Base-by-base conservation (phyloP, 2,329 filamentous ascomycete species). In the Pseudogymnoascus sp. region DNA sequence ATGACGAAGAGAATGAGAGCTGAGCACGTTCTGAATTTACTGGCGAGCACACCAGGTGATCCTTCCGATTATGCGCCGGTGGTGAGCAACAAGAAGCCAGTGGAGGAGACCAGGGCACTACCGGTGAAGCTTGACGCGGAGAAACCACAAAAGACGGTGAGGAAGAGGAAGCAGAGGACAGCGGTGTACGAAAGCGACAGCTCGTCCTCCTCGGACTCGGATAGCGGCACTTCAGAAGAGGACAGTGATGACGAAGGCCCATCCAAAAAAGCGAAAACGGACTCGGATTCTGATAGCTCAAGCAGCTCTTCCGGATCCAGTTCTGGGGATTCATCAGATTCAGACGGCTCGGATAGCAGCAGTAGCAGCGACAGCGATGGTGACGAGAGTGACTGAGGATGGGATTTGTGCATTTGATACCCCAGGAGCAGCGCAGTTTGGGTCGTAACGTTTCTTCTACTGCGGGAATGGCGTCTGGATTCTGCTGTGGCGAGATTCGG, bases 1-100 rank as follows among this genome's bases (percentile, higher is more conserved):
- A 77, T 86, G 61, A 78, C 85, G 53, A 87, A 85, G 77, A 82
- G 85, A 62, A 85, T 87, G 78, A 82, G 85, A 33, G 82, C 84
- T 7, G 84, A 88, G 72, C 77, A 79, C 66, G 78, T 88, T 31
- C 68, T 85, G 35, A 79, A 80, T 33, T 80, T 84, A 69, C 75
- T 88, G n/a, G 79, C 78, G 0, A 80, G 82, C 61, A 76, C 63
- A 4, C 41, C 63, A 8, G 56, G 59, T 22, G 62, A 31, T 2
- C 50, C 37, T 22, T 43, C 37, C 3, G 37, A 43, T 24, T 46
- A 62, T 2, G 46, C 53, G 14, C 35, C 31, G 16, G 53, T 41
- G 24, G 61, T 31, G 2, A 16, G 10, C 16, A 65, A 53, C 26
- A 37, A 6, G 24, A 66, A 65, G 11, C 64, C 67, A 12, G 64